Conservation (phyloP, 2,329 filamentous ascomycete genomes). For the Ophiosphaerella herpotricha region DNA sequence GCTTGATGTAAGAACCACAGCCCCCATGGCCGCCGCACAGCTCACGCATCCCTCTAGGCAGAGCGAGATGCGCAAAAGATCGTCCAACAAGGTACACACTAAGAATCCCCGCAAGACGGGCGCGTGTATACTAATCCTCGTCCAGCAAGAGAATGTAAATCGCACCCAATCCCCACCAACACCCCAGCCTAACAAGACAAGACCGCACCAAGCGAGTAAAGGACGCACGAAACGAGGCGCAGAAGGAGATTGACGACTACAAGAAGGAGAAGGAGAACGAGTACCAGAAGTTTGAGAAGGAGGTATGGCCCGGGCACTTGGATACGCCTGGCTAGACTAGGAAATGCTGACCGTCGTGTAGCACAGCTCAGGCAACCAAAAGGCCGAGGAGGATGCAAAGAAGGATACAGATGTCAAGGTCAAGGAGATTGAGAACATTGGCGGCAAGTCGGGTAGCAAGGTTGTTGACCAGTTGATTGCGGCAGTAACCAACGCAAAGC, state of each 20-base stretch:
- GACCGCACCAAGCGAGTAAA: slow-evolving; percentile 96
- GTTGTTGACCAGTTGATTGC: slow-evolving; percentile 83
- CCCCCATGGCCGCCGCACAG: slow-evolving; percentile 29
- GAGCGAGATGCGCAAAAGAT: slow-evolving; percentile 99
- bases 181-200: slow-evolving; percentile 44
- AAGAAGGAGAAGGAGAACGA: slow-evolving; percentile 87
- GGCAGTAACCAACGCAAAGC: slow-evolving; percentile 84
- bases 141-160: slow-evolving; percentile 82
- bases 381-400: slow-evolving; percentile 71
- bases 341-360: slow-evolving; percentile 48
- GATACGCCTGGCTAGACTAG: not conserved
- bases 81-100: slow-evolving; percentile 81
- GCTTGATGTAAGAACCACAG: slow-evolving; percentile 76
- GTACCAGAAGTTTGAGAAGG: slow-evolving; percentile 90
- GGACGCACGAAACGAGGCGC: slow-evolving; percentile 93
- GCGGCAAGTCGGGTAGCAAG: slow-evolving; percentile 75
- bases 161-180: slow-evolving; percentile 5
- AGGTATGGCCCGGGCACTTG: slow-evolving; percentile 57
- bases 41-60: slow-evolving; percentile 65
- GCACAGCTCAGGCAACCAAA: slow-evolving; percentile 91
- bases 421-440: slow-evolving; percentile 78
- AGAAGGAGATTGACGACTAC: slow-evolving; percentile 97
- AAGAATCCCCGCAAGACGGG: no score
- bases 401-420: slow-evolving; percentile 82
- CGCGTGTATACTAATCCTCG: slow-evolving; percentile 16